phyloP scores from a whole-genome alignment of 2,329 filamentous ascomycete species.

The Trichoderma guizhouense region DNA sequence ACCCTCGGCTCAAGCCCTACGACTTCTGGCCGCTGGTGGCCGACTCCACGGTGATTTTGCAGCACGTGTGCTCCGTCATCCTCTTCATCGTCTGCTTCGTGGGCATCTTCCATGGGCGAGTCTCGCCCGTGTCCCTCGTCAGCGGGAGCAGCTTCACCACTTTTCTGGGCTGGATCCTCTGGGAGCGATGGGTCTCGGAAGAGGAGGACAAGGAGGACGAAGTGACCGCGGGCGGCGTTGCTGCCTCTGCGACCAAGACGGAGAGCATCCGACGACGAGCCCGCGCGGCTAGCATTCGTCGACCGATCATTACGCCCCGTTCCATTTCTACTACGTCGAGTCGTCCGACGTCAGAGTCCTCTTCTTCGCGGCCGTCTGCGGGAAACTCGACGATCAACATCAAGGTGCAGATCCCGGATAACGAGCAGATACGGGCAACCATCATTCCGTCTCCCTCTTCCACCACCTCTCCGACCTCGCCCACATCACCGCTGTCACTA shows the following conservation, averaged over 20 bases:
- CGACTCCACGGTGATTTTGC: slow-evolving; percentile 93
- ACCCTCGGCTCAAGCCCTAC: slow-evolving; percentile 89
- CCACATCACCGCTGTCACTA: not conserved
- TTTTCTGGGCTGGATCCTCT: slow-evolving; percentile 82
- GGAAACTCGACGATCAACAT: slow-evolving; percentile 49
- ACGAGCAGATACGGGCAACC: slow-evolving; percentile 14
- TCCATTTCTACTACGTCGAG: slow-evolving; percentile 28
- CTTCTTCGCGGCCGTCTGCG: slow-evolving; percentile 33
- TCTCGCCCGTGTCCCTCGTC: slow-evolving; percentile 87
- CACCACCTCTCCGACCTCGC: slow-evolving; percentile 20
- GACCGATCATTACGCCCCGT: slow-evolving; percentile 32
- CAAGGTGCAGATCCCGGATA: slow-evolving; percentile 6
- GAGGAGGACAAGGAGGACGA: slow-evolving; percentile 53
- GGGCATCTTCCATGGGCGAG: slow-evolving; percentile 79
- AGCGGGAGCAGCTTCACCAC: slow-evolving; percentile 80
- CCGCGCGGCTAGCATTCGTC: slow-evolving; percentile 37
- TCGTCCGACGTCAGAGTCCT: slow-evolving; percentile 23
- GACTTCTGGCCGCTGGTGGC: slow-evolving; percentile 97
- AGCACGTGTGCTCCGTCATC: slow-evolving; percentile 91
- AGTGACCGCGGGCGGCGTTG: slow-evolving; percentile 35
- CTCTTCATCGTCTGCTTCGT: slow-evolving; percentile 95
- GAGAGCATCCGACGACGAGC: slow-evolving; percentile 34
- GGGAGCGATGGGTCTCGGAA: slow-evolving; percentile 85
- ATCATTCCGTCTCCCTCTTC: slow-evolving; percentile 38
- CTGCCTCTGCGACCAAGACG: slow-evolving; percentile 29